phyloP scores from a whole-genome alignment of 2,329 filamentous ascomycete species.

The Beauveria asiatica region DNA sequence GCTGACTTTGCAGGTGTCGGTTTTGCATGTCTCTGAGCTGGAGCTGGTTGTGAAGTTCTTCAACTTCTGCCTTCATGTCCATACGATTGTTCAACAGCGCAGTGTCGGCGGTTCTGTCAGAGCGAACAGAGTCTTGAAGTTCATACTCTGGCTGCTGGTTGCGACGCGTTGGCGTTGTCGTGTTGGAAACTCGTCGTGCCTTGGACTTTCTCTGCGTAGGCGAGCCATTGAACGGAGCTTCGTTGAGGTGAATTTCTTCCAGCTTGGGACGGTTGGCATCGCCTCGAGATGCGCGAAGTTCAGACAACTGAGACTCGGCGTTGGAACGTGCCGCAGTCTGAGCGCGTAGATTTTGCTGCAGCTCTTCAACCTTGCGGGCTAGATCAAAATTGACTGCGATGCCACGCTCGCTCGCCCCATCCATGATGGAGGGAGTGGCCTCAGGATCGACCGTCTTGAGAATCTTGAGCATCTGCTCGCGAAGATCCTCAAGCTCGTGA shows the following conservation, averaged over 20 bases:
- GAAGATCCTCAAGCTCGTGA: constrained; percentile 71
- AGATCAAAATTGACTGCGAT: constrained; percentile 73
- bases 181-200: constrained; percentile 57
- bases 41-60: constrained; percentile 87
- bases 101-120: constrained; percentile 75
- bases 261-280: constrained; percentile 67
- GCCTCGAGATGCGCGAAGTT: constrained; percentile 64
- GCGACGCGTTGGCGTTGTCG: constrained; percentile 69
- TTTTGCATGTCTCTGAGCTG: constrained; percentile 95
- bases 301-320: constrained; percentile 73
- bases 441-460: constrained; percentile 82
- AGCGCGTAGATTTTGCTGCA: constrained; percentile 80
- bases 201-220: constrained; percentile 59
- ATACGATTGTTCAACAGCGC: constrained; percentile 78
- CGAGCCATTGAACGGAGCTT: constrained; percentile 64
- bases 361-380: constrained; percentile 74
- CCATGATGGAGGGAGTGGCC: constrained; percentile 53
- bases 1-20: constrained; percentile 78
- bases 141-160: constrained; percentile 47
- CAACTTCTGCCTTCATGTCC: constrained; percentile 83
- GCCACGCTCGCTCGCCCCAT: constrained; percentile 52
- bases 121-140: constrained; percentile 66
- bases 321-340: constrained; percentile 73
- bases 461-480: constrained; percentile 70
- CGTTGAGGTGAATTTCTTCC: constrained; percentile 81